These are phyloP conservation scores for Penstemon newberryi DNA, from an alignment of 257 asterid species.

Conservation along the genomic window DNA sequence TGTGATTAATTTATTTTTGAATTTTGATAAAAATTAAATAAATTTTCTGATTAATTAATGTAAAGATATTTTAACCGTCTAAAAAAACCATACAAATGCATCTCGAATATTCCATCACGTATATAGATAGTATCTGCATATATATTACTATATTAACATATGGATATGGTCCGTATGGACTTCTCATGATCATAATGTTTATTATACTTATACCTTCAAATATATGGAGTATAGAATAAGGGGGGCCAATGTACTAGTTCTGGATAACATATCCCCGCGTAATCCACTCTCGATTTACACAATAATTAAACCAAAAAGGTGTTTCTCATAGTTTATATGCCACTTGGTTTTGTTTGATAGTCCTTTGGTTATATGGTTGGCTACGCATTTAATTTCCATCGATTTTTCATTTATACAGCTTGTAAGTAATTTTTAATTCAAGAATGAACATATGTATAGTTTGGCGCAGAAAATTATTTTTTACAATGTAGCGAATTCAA, in stretches of 20 bases:
- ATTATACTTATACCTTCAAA: neutral
- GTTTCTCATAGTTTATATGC: constrained; percentile 17
- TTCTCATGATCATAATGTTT: neutral
- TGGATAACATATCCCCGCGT: constrained; percentile 32
- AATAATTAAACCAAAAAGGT: constrained; percentile 32
- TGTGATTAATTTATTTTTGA: no score
- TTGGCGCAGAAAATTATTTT: no score
- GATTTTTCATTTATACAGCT: no score
- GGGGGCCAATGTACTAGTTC: constrained; percentile 9
- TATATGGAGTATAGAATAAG: no score
- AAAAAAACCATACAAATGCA: no score
- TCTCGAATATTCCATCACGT: no score
- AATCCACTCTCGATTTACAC: constrained; percentile 34
- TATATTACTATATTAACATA: neutral
- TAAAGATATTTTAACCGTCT: no score
- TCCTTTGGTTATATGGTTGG: neutral
- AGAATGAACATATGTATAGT: no score
- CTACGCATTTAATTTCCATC: neutral
- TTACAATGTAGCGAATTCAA: no score
- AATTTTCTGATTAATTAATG: no score
- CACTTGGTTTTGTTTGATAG: constrained; percentile 5
- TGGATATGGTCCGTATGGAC: neutral
- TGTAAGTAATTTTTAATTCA: no score
- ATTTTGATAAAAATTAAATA: no score
- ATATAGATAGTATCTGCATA: neutral